These are phyloP conservation scores for Botryobasidium botryosum DNA, from an alignment of 768 basidiomycete species.

Conservation along the genomic window DNA sequence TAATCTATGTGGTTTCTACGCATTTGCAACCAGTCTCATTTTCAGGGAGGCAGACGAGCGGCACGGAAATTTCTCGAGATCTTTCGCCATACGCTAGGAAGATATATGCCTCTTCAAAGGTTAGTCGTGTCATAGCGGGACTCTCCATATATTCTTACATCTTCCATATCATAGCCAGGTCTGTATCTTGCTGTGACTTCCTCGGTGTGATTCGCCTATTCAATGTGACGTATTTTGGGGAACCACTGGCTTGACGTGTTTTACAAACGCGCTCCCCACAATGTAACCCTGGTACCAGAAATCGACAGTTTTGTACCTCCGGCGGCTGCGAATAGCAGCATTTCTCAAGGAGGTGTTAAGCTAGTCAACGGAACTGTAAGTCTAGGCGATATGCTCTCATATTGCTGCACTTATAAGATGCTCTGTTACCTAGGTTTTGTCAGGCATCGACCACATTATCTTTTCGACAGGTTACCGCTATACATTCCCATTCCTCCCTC, in stretches of 20 bases:
- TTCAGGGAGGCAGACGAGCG: conserved; percentile 26
- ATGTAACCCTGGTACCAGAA: too few species aligned
- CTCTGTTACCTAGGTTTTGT: too few species aligned
- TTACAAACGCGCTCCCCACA: too few species aligned
- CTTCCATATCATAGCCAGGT: background rate
- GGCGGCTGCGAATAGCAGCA: too few species aligned
- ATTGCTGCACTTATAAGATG: too few species aligned
- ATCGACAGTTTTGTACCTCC: too few species aligned
- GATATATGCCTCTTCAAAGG: conserved; percentile 21
- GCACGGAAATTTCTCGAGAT: conserved; percentile 24
- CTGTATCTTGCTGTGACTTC: too few species aligned
- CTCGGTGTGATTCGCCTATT: too few species aligned
- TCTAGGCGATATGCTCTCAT: too few species aligned
- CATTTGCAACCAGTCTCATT: background rate
- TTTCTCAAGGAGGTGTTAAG: too few species aligned
- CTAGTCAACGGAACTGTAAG: too few species aligned
- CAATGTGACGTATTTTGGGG: background rate
- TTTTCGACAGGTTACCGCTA: conserved; percentile 31
- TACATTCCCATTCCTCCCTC: conserved; percentile 28
- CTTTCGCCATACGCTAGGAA: conserved; percentile 20
- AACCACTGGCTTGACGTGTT: too few species aligned
- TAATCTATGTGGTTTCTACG: conserved; percentile 16
- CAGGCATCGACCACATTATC: conserved; percentile 18
- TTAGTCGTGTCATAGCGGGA: conserved; percentile 10
- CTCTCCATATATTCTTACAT: background rate